Conservation (phyloP, 2,329 filamentous ascomycete species). For the Ophiostoma angusticollis region DNA sequence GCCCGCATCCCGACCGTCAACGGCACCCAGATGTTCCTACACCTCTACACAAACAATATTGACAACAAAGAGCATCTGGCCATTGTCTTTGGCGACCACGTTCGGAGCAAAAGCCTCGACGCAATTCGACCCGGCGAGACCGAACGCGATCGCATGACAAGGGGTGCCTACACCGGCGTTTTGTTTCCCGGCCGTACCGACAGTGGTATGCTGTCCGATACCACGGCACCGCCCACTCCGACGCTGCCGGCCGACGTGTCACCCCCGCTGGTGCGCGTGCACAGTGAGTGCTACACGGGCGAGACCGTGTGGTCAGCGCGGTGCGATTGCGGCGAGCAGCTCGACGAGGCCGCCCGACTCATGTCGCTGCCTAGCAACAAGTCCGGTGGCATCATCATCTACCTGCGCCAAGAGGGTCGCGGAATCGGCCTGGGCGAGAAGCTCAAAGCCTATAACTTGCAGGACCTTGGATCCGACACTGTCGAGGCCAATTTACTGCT, state of each 20-base stretch:
- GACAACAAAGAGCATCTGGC: conserved; percentile 95
- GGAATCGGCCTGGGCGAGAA: conserved; percentile 93
- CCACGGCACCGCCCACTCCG: conserved; percentile 1
- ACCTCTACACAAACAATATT: conserved; percentile 83
- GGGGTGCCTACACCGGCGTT: conserved; percentile 82
- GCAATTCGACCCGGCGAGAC: conserved; percentile 63
- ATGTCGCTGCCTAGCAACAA: conserved; percentile 61
- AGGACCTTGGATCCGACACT: conserved; percentile 93
- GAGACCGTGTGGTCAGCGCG: conserved; percentile 97
- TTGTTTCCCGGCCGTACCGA: conserved; percentile 74
- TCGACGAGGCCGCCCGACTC: conserved; percentile 86
- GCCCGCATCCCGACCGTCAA: conserved; percentile 87
- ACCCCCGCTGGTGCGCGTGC: conserved; percentile 78
- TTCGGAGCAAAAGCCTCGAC: conserved; percentile 62
- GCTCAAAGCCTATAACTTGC: conserved; percentile 93
- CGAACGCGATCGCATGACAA: conserved; percentile 81
- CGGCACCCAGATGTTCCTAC: conserved; percentile 92
- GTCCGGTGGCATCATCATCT: conserved; percentile 81
- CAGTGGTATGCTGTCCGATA: conserved; percentile 40
- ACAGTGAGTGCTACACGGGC: conserved; percentile 96
- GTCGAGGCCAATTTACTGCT: conserved; percentile 90
- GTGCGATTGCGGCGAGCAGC: conserved; percentile 94
- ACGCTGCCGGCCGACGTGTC: conserved; percentile 10
- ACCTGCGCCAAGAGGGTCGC: conserved; percentile 87
- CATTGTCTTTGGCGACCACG: conserved; percentile 85